phyloP scores from a whole-genome alignment of 805 yeast species.

The Wickerhamomyces ciferrii region DNA sequence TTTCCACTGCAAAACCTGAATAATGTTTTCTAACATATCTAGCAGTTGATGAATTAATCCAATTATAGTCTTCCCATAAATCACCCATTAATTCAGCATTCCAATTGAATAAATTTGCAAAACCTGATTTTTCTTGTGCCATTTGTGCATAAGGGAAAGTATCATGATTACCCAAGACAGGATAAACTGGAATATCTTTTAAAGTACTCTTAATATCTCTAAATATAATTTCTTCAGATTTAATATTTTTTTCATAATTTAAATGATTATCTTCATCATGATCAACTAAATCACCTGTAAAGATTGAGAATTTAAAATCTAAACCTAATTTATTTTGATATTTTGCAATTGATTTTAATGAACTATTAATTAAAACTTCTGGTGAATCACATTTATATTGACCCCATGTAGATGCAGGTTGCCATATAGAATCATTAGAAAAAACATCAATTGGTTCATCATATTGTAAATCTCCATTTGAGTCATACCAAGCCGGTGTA shows the following conservation, averaged over 20 bases:
- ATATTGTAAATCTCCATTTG: slow-evolving; percentile 23
- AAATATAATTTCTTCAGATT: slow-evolving; percentile 34
- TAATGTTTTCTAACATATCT: slow-evolving; percentile 35
- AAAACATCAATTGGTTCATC: slow-evolving; percentile 8
- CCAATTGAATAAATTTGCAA: slow-evolving; percentile 14
- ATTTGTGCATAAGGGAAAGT: slow-evolving; percentile 60
- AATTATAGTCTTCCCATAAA: not conserved
- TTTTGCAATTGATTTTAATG: slow-evolving; percentile 36
- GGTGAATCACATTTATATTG: slow-evolving; percentile 61
- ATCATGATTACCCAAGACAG: slow-evolving; percentile 65
- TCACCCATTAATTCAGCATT: not conserved
- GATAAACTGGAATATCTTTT: slow-evolving; percentile 45
- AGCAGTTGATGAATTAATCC: not conserved
- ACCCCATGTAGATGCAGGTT: slow-evolving; percentile 57
- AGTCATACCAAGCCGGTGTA: slow-evolving; percentile 18
- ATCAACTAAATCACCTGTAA: slow-evolving; percentile 70
- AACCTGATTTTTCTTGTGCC: slow-evolving; percentile 42
- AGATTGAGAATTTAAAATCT: slow-evolving; percentile 50
- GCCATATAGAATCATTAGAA: slow-evolving; percentile 23
- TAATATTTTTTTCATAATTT: slow-evolving; percentile 11
- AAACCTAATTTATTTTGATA: slow-evolving; percentile 24
- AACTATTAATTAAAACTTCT: slow-evolving; percentile 48
- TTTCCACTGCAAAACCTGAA: slow-evolving; percentile 54
- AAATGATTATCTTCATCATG: slow-evolving; percentile 46
- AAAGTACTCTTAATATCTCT: slow-evolving; percentile 19